These are phyloP conservation scores for Rubia yunnanensis DNA, from an alignment of 257 asterid species.

Conservation along the genomic window DNA sequence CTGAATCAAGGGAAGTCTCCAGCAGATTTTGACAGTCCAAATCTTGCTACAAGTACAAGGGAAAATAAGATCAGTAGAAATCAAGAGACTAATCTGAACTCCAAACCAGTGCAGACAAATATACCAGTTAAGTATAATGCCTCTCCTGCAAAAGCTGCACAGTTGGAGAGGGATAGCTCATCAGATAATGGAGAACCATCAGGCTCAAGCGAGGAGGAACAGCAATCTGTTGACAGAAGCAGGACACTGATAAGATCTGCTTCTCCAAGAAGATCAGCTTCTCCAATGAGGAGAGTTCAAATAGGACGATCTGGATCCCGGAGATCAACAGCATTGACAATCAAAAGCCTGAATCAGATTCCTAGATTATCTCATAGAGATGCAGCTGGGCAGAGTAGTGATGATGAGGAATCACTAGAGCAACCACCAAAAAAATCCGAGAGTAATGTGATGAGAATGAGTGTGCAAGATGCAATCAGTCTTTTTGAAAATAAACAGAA, in stretches of 20 bases:
- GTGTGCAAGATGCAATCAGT: slow-evolving; percentile 90
- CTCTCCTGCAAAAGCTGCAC: slow-evolving; percentile 92
- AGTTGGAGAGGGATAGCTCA: slow-evolving; percentile 72
- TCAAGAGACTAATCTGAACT: slow-evolving; percentile 23
- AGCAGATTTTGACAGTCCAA: slow-evolving; percentile 19
- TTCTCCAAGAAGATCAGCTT: slow-evolving; percentile 94
- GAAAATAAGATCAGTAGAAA: slow-evolving; percentile 19
- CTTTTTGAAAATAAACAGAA: slow-evolving; percentile 90
- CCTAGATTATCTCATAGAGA: slow-evolving; percentile 56
- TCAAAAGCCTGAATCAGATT: slow-evolving; percentile 62
- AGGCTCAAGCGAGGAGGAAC: slow-evolving; percentile 72
- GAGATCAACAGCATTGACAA: slow-evolving; percentile 78
- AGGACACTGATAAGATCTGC: slow-evolving; percentile 61
- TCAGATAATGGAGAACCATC: slow-evolving; percentile 67
- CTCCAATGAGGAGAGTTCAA: slow-evolving; percentile 98
- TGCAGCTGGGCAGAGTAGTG: slow-evolving; percentile 34
- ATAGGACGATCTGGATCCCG: slow-evolving; percentile 92
- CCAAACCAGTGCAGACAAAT: slow-evolving; percentile 28
- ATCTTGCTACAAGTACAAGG: slow-evolving; percentile 8
- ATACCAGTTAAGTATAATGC: slow-evolving; percentile 54
- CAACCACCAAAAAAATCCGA: slow-evolving; percentile 50
- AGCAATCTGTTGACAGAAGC: slow-evolving; percentile 61
- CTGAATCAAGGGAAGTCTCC: slow-evolving; percentile 25
- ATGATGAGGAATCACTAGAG: slow-evolving; percentile 56
- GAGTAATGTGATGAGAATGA: slow-evolving; percentile 52